Base-by-base conservation (phyloP, 805 yeast species). In the Candida lessepsii region DNA sequence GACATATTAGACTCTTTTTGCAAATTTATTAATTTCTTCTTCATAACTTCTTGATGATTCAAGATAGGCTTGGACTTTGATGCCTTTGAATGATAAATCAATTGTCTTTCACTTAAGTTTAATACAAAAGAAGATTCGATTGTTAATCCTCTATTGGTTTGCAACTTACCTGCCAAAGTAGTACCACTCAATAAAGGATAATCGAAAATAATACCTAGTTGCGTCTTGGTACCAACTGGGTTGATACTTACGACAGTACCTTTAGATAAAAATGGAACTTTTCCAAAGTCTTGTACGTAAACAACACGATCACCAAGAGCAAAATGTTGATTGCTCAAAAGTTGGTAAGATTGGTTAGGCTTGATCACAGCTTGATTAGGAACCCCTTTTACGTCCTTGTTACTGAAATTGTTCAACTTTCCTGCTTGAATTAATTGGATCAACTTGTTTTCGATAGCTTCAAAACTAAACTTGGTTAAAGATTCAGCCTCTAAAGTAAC, bases 261-360 rank as follows among this genome's bases (percentile, higher is more conserved):
- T 54, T 84, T 84, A 18, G 86, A 75, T 56, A 84, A 88, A 41
- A 82, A 63, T 19, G 96, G 96, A 11, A 90, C 96, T 55, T 86
- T 88, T 37, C 98, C 98, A 17, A 86, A 80, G 51, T 82, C 86
- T 51, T 84, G 83, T 16, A 88, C 85, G 50, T 86, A 89, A 17
- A 86, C 75, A 21, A 93, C 87, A 45, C 99, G 77, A 56, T 93
- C 97, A 52, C 99, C 99, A 16, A 93, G 70, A 20, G 76, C 73
- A 57, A 93, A 93, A 33, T 71, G 65, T 66, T 93, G 99, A 29
- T 74, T 72, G 41, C 83, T 76, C 49, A 93, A 71, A 48, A 80
- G 70, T 53, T 83, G 81, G 55, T 76, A 77, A 0, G 96, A 86
- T 28, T 74, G 78, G 21, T 76, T 63, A 6, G 96, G 91, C 50